Base-by-base conservation (phyloP, 2,329 filamentous ascomycete species). In the Cercospora brassicicola region DNA sequence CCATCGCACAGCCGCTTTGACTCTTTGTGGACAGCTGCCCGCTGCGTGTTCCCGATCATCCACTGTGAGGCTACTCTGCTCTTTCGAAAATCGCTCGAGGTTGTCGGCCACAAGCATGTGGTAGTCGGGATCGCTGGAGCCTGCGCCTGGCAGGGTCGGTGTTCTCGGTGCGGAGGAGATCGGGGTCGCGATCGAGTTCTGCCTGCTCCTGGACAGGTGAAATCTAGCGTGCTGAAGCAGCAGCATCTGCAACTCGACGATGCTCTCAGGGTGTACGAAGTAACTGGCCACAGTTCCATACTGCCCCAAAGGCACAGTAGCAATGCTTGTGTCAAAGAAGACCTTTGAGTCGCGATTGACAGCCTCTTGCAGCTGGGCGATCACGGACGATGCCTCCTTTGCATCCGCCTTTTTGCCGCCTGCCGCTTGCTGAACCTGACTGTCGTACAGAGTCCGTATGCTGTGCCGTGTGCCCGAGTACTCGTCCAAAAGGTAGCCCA, bases 231-330 rank as follows among this genome's bases (percentile, higher is more conserved):
- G 78, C 67, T 86, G 83, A 3, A 86, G 76, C 10, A 87, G 72
- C 2, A 86, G 73, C 8, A 87, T 80, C 60, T 85, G 82, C n/a
- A 85, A 76, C 75, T 87, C 84, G 23, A 86, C 81, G 45, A 86
- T 73, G 70, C 86, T 83, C 65, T 87, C 85, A 1, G 80, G 77
- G 73, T 87, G 85, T 57, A 87, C 80, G 81, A 85, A 86, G 70
- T 86, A 87, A 15, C 80, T 81, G 1, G 84, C 84, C 62, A 82
- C 82, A 30, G 76, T 80, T 11, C 83, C 83, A 59, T 76, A 73
- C 8, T 79, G 73, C 2, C 84, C 84, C 8, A 86, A 74, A 10
- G 84, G 83, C 1, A 83, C 76, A 9, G 81, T 82, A 13, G 81
- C 79, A 33, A 87, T 72, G 3, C 82, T 81, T 8, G 83, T 77